Conservation (phyloP, 1,139 yeast species). For the Saccharomycopsis phalli region DNA sequence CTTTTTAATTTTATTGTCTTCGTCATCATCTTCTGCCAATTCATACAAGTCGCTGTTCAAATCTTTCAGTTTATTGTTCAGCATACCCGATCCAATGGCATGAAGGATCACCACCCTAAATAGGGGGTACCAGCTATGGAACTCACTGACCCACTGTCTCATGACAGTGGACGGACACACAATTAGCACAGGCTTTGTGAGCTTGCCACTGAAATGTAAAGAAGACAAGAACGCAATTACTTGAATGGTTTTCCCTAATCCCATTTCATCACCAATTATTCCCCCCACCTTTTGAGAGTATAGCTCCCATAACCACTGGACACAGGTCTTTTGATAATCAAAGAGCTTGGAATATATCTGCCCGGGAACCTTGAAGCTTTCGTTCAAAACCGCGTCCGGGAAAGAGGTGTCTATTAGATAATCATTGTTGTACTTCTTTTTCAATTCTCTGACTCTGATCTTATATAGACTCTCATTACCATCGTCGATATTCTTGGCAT, state of each 20-base stretch:
- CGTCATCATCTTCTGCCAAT: conserved; percentile 36
- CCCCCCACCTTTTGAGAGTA: conserved; percentile 88
- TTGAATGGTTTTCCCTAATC: conserved; percentile 91
- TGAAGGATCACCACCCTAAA: conserved; percentile 78
- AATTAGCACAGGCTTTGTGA: conserved; percentile 70
- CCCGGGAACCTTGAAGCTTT: conserved; percentile 72
- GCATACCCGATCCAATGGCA: conserved; percentile 88
- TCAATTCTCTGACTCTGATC: conserved; percentile 42
- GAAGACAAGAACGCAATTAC: conserved; percentile 86
- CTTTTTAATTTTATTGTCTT: conserved; percentile 26
- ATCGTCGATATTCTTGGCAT: conserved; percentile 54
- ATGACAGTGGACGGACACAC: conserved; percentile 97
- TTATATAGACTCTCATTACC: conserved; percentile 65
- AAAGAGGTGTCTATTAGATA: too few relatives aligned
- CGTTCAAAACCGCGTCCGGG: conserved; percentile 70
- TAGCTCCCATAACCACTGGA: conserved; percentile 71
- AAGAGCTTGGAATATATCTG: conserved; percentile 81
- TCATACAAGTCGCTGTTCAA: conserved; percentile 41
- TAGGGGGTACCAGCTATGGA: conserved; percentile 98
- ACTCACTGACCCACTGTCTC: conserved; percentile 93
- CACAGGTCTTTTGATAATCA: conserved; percentile 91
- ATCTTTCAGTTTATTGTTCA: conserved; percentile 29
- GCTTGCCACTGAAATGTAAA: conserved; percentile 66
- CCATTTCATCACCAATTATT: conserved; percentile 96
- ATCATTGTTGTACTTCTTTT: conserved; percentile 70